These are phyloP conservation scores for Ogataea populi-albae DNA, from an alignment of 805 yeast species.

Conservation along the genomic window DNA sequence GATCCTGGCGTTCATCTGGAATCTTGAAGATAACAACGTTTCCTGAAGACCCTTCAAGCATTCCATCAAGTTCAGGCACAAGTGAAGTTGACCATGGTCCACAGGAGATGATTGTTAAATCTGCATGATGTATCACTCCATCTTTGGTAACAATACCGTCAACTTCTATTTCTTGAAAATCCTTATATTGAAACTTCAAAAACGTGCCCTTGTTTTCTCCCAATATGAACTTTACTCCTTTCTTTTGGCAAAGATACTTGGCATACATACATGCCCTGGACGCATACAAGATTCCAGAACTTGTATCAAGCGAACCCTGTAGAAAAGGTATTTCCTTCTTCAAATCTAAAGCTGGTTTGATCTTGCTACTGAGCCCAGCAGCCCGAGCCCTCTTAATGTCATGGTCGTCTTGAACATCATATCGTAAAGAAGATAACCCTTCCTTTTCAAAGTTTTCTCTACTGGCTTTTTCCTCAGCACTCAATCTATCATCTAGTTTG, in stretches of 20 bases:
- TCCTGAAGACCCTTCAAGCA: neutral
- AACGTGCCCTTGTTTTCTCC: slow-evolving; percentile 2
- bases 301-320: slow-evolving; percentile 9
- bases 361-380: slow-evolving; percentile 25
- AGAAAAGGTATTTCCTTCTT: slow-evolving; percentile 10
- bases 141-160: slow-evolving; percentile 1
- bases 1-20: slow-evolving; percentile 2
- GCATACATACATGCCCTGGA: neutral
- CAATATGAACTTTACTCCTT: neutral
- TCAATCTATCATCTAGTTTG: slow-evolving; percentile 23
- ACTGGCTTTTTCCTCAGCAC: slow-evolving; percentile 22
- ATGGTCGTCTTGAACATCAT: slow-evolving; percentile 23
- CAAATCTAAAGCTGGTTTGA: slow-evolving; percentile 16
- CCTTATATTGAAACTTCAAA: neutral
- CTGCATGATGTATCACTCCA: slow-evolving; percentile 1
- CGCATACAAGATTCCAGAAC: neutral
- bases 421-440: slow-evolving; percentile 27
- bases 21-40: slow-evolving; percentile 2
- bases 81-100: slow-evolving; percentile 1
- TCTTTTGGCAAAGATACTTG: slow-evolving; percentile 1
- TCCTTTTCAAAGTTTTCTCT: slow-evolving; percentile 19
- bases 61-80: slow-evolving; percentile 2
- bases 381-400: slow-evolving; percentile 31
- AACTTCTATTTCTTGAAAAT: neutral
- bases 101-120: neutral